Base-by-base conservation (phyloP, 2,329 filamentous ascomycete genomes). In the Xylaria sp. region DNA sequence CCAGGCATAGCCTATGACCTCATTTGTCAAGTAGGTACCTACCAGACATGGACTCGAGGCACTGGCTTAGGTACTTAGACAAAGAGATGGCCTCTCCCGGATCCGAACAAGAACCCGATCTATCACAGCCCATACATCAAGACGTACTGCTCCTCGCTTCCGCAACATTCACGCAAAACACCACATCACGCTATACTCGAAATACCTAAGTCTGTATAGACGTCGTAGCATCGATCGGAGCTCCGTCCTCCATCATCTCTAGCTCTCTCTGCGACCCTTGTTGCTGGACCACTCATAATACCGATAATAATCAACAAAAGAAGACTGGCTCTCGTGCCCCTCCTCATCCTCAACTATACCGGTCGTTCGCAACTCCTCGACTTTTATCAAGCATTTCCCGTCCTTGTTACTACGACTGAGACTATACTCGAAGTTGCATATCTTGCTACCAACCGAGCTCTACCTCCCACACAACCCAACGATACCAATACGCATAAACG, bases 251-350 rank as follows among this genome's bases (percentile, higher is more conserved):
- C 14, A 42, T 21, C 45, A 47, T 6, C 17, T 47, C 27, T 17
- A 48, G 30, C 27, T 56, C 50, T 32, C 45, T 36, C 51, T 57
- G 47, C 45, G 45, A 58, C 34, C 62, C 66, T 61, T 51, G 57
- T 59, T 50, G 61, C 19, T 57, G 55, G 53, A 57, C 65, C 11
- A 39, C 56, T 12, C 62, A 57, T 66, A 61, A 58, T 24, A 59
- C 47, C 45, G 24, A 48, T 51, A 54, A 57, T 68, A 68, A 65
- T 68, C 66, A 68, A 68, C 61, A 68, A 57, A 61, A 57, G 45
- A 21, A 50, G 34, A 59, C 19, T 30, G 14, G 14, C 50, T 54
- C 50, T 45, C 51, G 21, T 34, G 24, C 30, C 21, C 21, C 48
- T 11, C 8, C 24, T 36, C 14, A 21, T 27, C 36, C 47, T 67